Evolutionary conservation across 75 land plant genomes (phyloP).

Genomic region (Cupressus sempervirens): DNA sequence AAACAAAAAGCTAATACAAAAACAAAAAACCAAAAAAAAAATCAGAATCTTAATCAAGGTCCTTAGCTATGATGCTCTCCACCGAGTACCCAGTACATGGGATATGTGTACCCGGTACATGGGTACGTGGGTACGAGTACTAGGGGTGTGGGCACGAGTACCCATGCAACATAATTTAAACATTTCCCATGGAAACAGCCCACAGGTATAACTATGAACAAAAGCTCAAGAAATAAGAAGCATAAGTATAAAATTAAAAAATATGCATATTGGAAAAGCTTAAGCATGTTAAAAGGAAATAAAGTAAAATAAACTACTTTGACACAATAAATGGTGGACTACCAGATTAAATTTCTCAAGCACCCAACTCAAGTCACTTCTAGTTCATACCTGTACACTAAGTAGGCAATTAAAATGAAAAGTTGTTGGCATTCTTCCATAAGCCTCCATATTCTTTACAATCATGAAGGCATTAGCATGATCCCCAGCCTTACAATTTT

Average conservation of each 20-base stretch:
- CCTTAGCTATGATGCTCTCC: too few species aligned
- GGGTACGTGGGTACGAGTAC: too few species aligned
- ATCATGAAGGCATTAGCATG: conserved; percentile 87
- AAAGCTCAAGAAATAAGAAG: neutral
- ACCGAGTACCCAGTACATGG: too few species aligned
- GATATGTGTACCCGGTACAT: too few species aligned
- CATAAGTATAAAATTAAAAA: neutral
- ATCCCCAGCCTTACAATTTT: conserved; percentile 83
- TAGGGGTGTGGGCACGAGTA: too few species aligned
- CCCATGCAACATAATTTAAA: too few species aligned
- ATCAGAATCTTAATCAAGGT: too few species aligned
- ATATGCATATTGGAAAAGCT: neutral
- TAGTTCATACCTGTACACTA: conserved; percentile 66
- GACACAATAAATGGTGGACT: neutral
- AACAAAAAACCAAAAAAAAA: too few species aligned
- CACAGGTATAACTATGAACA: neutral
- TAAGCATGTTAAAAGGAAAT: neutral
- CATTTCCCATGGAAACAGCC: neutral
- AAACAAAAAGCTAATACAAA: too few species aligned
- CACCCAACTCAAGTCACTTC: neutral
- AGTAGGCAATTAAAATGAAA: conserved; percentile 95
- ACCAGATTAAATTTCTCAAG: neutral
- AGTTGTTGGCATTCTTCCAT: conserved; percentile 86
- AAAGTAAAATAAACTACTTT: neutral
- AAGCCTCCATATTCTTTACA: conserved; percentile 84